A percentile compares a stretch with the other conserved stretches of the same genome.
Evolutionary conservation across 176 grass and related monocot genomes (phyloP).

Genomic region (Musa troglodytarum): DNA sequence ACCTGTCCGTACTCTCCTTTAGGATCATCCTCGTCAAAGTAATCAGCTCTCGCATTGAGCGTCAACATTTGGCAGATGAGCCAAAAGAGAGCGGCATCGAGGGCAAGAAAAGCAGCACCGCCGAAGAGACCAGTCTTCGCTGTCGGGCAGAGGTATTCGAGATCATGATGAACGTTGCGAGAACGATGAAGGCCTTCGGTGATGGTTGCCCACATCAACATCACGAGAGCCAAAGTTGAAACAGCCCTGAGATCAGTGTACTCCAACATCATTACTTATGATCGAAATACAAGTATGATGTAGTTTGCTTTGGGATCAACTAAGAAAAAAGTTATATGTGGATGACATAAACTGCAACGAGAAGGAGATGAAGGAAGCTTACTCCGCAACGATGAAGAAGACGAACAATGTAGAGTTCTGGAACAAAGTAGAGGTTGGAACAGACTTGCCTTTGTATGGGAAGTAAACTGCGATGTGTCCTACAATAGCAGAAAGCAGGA

Average conservation of each 20-base stretch:
- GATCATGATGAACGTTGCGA: conserved; percentile 38
- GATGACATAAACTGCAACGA: too few species aligned
- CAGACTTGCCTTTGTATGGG: conserved; percentile 49
- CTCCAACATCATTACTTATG: neutral
- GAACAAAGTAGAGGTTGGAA: conserved; percentile 41
- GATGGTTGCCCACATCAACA: conserved; percentile 3
- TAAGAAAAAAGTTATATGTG: too few species aligned
- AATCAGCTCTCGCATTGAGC: conserved; percentile 61
- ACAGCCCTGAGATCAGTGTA: conserved; percentile 39
- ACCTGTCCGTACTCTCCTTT: conserved; percentile 60
- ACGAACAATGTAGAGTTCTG: conserved; percentile 49
- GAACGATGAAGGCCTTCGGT: conserved; percentile 34
- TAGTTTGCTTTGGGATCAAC: neutral
- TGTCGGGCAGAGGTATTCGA: conserved; percentile 46
- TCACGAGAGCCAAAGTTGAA: neutral
- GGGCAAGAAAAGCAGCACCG: conserved; percentile 57
- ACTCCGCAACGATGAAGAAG: conserved; percentile 61
- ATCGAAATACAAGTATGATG: neutral
- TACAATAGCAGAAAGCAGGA: conserved; percentile 26
- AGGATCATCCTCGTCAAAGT: conserved; percentile 42
- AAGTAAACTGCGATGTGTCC: conserved; percentile 47
- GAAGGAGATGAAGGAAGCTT: conserved; percentile 25
- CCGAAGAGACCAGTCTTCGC: conserved; percentile 77
- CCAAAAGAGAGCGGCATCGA: conserved; percentile 58
- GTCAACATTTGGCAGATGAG: conserved; percentile 54